Percentiles rank a stretch among this genome's conserved stretches.
Conservation (phyloP, 495 filamentous ascomycete species). For the Neurospora tetrasperma region DNA sequence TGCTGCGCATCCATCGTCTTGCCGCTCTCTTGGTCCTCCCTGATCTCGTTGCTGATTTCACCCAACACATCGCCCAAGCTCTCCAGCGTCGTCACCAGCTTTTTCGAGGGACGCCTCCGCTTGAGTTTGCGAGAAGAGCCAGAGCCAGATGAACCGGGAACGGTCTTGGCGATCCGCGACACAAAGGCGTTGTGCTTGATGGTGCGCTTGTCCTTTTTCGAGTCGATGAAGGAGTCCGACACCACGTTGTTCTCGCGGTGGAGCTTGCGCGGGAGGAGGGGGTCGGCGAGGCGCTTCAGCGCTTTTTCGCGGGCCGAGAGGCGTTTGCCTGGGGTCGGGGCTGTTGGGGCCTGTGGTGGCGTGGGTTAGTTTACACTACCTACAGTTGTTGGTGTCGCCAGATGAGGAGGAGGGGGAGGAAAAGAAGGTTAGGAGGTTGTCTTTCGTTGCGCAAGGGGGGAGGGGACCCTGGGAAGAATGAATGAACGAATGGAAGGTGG, state of each 20-base stretch:
- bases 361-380: not conserved
- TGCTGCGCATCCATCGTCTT: constrained; percentile 25
- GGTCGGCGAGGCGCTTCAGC: constrained; percentile 22
- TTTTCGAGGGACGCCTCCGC: constrained; percentile 60
- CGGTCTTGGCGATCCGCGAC: constrained; percentile 58
- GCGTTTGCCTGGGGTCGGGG: constrained; percentile 16
- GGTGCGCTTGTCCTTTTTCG: constrained; percentile 66
- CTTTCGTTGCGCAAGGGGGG: too few relatives aligned
- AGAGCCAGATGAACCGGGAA: constrained; percentile 8
- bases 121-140: constrained; percentile 21
- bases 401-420: too few relatives aligned
- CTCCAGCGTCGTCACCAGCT: constrained; percentile 65
- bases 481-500: not conserved
- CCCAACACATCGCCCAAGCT: constrained; percentile 71
- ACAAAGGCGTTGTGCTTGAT: constrained; percentile 71
- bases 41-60: constrained; percentile 31
- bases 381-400: too few relatives aligned
- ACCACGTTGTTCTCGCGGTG: constrained; percentile 30
- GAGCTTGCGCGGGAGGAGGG: constrained; percentile 28
- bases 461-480: too few relatives aligned
- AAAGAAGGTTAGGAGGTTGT: too few relatives aligned
- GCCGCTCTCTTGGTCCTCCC: constrained; percentile 8
- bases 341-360: constrained; percentile 19
- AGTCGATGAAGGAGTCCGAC: constrained; percentile 42
- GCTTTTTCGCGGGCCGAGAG: constrained; percentile 22